Evolutionary conservation across 129 eudicot genomes (phyloP).

Genomic region (Helichrysum umbraculigerum): DNA sequence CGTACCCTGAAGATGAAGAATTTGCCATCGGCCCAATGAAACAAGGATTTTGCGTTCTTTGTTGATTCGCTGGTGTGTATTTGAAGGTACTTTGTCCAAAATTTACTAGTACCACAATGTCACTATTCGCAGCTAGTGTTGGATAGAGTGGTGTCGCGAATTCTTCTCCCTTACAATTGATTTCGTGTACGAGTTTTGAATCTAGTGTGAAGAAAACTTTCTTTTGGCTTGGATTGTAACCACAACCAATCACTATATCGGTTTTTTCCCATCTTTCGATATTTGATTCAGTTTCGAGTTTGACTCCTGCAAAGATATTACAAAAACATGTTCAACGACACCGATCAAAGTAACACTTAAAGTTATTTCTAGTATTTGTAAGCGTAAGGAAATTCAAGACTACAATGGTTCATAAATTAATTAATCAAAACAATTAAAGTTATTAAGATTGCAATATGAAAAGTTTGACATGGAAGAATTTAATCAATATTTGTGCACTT

Average conservation of each 20-base stretch:
- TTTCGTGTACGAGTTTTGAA: conserved; percentile 70
- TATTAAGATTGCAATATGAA: neutral
- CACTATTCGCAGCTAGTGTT: conserved; percentile 59
- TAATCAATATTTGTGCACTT: neutral
- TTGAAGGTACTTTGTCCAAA: conserved; percentile 77
- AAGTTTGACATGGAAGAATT: neutral
- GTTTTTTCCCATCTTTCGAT: conserved; percentile 59
- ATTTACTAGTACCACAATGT: conserved; percentile 55
- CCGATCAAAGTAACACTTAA: neutral
- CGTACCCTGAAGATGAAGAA: conserved; percentile 56
- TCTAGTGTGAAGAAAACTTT: conserved; percentile 83
- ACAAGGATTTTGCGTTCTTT: conserved; percentile 90
- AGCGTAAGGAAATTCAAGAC: neutral
- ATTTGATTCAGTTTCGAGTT: conserved; percentile 50
- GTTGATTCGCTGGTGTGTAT: conserved; percentile 61
- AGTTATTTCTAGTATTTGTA: neutral
- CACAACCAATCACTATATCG: conserved; percentile 80
- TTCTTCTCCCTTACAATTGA: conserved; percentile 73
- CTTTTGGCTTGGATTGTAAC: conserved; percentile 69
- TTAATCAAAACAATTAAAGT: neutral
- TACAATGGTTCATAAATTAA: no score
- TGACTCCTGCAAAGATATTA: conserved; percentile 46
- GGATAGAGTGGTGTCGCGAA: conserved; percentile 77
- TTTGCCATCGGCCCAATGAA: conserved; percentile 56
- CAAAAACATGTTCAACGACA: neutral